These are phyloP conservation scores for Debaryomyces prosopidis DNA, from an alignment of 805 yeast species.

Conservation along the genomic window DNA sequence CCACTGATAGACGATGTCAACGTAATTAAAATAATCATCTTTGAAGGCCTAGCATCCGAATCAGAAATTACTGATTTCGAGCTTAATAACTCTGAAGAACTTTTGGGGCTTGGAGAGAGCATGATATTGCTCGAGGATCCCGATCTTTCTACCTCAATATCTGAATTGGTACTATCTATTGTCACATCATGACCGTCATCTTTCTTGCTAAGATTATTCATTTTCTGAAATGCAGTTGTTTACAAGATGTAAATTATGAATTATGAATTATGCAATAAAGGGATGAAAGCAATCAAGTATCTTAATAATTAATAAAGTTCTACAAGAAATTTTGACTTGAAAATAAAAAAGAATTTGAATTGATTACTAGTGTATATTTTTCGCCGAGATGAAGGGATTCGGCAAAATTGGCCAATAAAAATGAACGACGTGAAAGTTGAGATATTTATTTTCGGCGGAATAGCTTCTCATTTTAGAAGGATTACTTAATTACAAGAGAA, in stretches of 20 bases:
- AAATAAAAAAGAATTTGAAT: too few species aligned
- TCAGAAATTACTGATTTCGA: slow-evolving; percentile 3
- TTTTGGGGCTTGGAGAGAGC: background rate
- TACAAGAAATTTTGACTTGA: too few species aligned
- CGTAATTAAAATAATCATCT: slow-evolving; percentile 66
- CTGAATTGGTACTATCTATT: slow-evolving; percentile 2
- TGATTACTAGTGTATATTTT: background rate
- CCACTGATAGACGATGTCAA: slow-evolving; percentile 87
- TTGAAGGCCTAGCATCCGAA: slow-evolving; percentile 48
- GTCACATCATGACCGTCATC: background rate
- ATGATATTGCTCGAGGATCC: background rate
- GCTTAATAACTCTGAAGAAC: slow-evolving; percentile 2
- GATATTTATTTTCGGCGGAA: background rate
- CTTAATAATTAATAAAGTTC: too few species aligned
- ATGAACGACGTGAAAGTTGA: background rate
- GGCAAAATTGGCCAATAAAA: slow-evolving; percentile 1
- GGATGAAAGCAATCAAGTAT: too few species aligned
- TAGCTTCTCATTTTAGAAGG: background rate
- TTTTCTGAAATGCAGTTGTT: background rate
- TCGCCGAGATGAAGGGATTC: slow-evolving; percentile 6
- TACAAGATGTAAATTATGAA: too few species aligned
- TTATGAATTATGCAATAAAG: too few species aligned
- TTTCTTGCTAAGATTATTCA: background rate
- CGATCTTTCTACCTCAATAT: background rate
- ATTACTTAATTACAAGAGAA: background rate